phyloP scores from a whole-genome alignment of 371 early-diverging fungal genomes.

The Lichtheimia ramosa region DNA sequence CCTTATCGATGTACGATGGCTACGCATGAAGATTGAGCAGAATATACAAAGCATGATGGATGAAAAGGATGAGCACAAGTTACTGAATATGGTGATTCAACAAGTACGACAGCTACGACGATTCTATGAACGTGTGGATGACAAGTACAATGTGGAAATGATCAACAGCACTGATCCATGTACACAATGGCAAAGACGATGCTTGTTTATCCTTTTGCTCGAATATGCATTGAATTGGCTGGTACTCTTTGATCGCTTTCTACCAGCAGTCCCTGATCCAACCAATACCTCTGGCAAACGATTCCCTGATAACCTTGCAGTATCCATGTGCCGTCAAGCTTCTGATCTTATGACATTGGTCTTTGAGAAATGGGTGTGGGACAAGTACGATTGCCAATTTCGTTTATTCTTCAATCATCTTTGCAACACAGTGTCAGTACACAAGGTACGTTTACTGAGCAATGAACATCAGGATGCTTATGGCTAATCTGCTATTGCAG shows the following conservation, averaged over 20 bases:
- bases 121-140: slow-evolving; percentile 16
- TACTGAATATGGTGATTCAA: slow-evolving; percentile 16
- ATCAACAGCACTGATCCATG: background rate
- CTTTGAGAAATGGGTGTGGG: slow-evolving; percentile 21
- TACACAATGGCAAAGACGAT: slow-evolving; percentile 13
- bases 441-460: slow-evolving; percentile 11
- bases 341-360: slow-evolving; percentile 17
- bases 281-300: background rate
- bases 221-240: slow-evolving; percentile 25
- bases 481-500: background rate
- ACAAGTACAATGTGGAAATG: slow-evolving; percentile 12
- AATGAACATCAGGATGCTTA: background rate
- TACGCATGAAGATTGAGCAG: slow-evolving; percentile 16
- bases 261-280: slow-evolving; percentile 7
- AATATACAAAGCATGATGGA: slow-evolving; percentile 4
- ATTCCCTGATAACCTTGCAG: slow-evolving; percentile 19
- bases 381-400: slow-evolving; percentile 17
- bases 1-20: slow-evolving; percentile 20
- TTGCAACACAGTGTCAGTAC: slow-evolving; percentile 13
- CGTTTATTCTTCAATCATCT: slow-evolving; percentile 17
- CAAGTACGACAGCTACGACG: slow-evolving; percentile 20
- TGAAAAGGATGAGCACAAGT: slow-evolving; percentile 13
- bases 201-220: slow-evolving; percentile 10
- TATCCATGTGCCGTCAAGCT: slow-evolving; percentile 22
- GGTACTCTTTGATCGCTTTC: slow-evolving; percentile 14